Base-by-base conservation (phyloP, 768 basidiomycete genomes). In the Favolaschia claudopus region DNA sequence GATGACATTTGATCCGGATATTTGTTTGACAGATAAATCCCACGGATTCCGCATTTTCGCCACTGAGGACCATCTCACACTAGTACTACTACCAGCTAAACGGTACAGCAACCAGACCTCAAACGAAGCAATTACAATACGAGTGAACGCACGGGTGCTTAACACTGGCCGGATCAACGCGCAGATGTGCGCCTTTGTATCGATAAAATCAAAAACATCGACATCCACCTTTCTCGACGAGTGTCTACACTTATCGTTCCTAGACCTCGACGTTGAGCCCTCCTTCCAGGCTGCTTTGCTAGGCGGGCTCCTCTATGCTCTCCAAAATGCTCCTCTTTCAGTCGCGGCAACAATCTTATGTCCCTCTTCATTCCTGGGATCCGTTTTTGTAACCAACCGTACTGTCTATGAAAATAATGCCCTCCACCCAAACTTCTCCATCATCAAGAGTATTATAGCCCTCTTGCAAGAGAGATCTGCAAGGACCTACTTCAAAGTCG, bases 1-100 rank as follows among this genome's bases (percentile, higher is more conserved):
- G 28, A 14, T 55, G 34, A 55, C 53, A n/a, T 55, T 55, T 55
- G 53, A 55, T 55, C 53, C 43, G 53, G 13, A 46, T 33, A 38
- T 55, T 34, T 13, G 44, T 14, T 19, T 55, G 34, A 37, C 51
- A 25, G 49, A 51, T 25, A 19, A 39, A 17, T 28, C 49, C 3
- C 49, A 20, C 49, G 38, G 38, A 5, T 51, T 53, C 39, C 38
- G 51, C 19, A 53, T 53, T n/a, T 42, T 53, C 19, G 51, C 51
- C 5, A 32, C 28, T 34, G 31, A 42, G 17, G 51, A 53, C 13
- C 39, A 53, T 25, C 32, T 27, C 5, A 53, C 32, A 17, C 2
- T n/a, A n/a, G n/a, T n/a, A 7, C 24, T 45, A 37, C 24, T 55
- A 6, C 36, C 43, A 14, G 15, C 53, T 10, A 45, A 38, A 38